phyloP scores from a whole-genome alignment of 1,139 yeast genomes.

The Lodderomyces beijingensis region DNA sequence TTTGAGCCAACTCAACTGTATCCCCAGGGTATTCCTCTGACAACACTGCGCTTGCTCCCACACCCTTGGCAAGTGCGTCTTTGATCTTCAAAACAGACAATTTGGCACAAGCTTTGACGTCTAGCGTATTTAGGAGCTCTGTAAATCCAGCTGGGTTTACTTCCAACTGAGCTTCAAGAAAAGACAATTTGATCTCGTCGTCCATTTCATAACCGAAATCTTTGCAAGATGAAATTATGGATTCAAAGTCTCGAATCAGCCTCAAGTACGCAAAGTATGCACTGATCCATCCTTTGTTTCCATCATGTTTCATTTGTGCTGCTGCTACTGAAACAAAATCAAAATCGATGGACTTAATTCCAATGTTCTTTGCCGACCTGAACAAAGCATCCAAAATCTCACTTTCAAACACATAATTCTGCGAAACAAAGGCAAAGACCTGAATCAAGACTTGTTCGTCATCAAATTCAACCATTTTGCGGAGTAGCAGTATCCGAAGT shows the following conservation, averaged over 20 bases:
- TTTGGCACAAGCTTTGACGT: slow-evolving; percentile 3
- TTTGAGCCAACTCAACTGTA: slow-evolving; percentile 14
- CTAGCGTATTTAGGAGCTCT: background rate
- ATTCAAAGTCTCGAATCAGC: background rate
- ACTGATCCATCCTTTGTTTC: slow-evolving; percentile 18
- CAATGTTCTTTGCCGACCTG: no score
- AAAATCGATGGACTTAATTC: no score
- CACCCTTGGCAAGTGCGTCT: slow-evolving; percentile 17
- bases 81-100: slow-evolving; percentile 20
- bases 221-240: background rate
- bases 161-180: slow-evolving; percentile 12
- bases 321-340: no score
- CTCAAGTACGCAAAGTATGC: slow-evolving; percentile 18
- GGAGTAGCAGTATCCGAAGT: no score
- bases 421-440: no score
- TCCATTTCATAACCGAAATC: background rate
- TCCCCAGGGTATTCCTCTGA: slow-evolving; percentile 12
- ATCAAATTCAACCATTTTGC: no score
- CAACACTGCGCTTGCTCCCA: slow-evolving; percentile 10
- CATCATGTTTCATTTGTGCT: no score
- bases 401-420: no score
- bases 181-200: slow-evolving; percentile 1
- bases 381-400: no score
- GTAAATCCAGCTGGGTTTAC: background rate
- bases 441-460: no score